Conservation (phyloP, 352 stramenopile species). For the Peronospora tabacina region DNA sequence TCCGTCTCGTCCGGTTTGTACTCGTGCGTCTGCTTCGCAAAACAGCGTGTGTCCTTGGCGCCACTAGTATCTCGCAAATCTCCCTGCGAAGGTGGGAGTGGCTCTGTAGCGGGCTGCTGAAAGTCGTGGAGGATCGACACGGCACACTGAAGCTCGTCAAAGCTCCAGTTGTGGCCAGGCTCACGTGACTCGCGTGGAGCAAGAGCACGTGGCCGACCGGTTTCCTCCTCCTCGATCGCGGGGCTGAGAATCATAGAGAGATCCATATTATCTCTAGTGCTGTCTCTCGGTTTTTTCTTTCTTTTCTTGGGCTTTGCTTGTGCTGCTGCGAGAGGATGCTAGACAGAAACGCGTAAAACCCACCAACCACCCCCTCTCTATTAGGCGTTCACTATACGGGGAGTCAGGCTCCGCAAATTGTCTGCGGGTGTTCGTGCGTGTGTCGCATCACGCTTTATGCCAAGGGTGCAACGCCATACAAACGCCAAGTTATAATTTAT, state of each 20-base stretch:
- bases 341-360: constrained; percentile 37
- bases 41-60: constrained; percentile 1
- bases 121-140: constrained; percentile 65
- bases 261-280: constrained; percentile 26
- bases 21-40: constrained; percentile 14
- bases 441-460: constrained; percentile 7
- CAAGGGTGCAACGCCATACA: constrained; percentile 9
- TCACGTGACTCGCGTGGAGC: constrained; percentile 1
- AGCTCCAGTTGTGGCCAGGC: constrained; percentile 29
- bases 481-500: constrained; percentile 7
- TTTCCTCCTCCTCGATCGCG: constrained; percentile 29
- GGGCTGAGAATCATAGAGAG: constrained; percentile 47
- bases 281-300: background rate
- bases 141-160: constrained; percentile 50
- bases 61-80: constrained; percentile 3
- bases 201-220: background rate
- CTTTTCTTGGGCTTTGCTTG: constrained; percentile 8
- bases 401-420: background rate
- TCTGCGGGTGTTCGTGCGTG: constrained; percentile 4
- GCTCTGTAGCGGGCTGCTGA: constrained; percentile 22
- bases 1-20: background rate
- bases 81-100: background rate
- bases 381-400: constrained; percentile 6
- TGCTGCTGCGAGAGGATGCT: constrained; percentile 7
- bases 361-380: constrained; percentile 21